Conservation (phyloP, 2,329 filamentous ascomycete genomes). For the Botrytis byssoidea region DNA sequence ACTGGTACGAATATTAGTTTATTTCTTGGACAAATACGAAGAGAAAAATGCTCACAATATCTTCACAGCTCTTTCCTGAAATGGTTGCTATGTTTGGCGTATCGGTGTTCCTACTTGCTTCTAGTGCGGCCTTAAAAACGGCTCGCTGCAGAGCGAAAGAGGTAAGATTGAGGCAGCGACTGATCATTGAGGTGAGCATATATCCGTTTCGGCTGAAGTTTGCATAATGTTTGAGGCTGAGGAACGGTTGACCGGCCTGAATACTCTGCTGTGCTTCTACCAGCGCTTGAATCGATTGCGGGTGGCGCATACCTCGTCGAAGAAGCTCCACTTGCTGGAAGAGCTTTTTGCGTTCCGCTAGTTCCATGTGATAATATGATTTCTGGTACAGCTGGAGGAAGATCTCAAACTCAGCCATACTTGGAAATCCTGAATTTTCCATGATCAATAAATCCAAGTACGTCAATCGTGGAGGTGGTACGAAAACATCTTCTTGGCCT, state of each 20-base stretch:
- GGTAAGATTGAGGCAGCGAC: background rate
- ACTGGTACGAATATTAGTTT: background rate
- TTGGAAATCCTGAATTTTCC: slow-evolving; percentile 1
- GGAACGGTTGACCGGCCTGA: background rate
- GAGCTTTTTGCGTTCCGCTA: background rate
- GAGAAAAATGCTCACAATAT: background rate
- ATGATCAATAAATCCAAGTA: background rate
- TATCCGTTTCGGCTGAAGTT: background rate
- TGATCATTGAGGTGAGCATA: background rate
- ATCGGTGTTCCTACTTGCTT: background rate
- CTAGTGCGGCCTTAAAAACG: background rate
- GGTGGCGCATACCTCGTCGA: background rate
- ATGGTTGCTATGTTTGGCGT: background rate
- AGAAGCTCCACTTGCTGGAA: background rate
- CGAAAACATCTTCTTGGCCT: background rate
- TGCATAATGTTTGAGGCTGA: slow-evolving; percentile 4
- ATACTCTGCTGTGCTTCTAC: background rate
- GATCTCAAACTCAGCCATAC: background rate
- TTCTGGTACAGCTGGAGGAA: slow-evolving; percentile 6
- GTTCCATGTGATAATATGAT: background rate
- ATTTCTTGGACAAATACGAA: background rate
- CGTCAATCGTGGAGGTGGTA: background rate
- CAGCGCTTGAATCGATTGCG: background rate
- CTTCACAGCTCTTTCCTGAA: background rate
- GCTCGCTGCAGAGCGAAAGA: background rate